phyloP scores from a whole-genome alignment of 1,284 basidiomycete species.

The Leccinum pachyderme region DNA sequence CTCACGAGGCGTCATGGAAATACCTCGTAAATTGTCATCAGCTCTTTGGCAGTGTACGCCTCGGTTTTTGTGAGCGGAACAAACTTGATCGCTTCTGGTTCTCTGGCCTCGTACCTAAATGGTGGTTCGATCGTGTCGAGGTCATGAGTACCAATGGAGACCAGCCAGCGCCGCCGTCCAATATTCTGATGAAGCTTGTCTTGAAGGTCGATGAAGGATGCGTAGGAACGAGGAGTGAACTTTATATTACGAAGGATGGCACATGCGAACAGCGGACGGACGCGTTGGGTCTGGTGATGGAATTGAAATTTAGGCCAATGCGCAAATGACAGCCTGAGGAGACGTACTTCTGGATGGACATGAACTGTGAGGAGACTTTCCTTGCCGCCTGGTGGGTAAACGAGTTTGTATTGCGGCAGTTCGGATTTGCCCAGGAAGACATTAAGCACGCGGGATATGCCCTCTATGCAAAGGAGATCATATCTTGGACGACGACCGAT shows the following conservation, averaged over 20 bases:
- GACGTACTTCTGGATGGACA: slow-evolving; percentile 67
- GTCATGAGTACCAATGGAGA: slow-evolving; percentile 98
- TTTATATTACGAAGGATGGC: slow-evolving; percentile 89
- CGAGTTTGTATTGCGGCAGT: slow-evolving; percentile 72
- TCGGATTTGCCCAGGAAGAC: slow-evolving; percentile 79
- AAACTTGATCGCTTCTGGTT: slow-evolving; percentile 87
- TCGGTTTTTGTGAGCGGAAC: slow-evolving; percentile 67
- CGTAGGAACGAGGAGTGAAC: slow-evolving; percentile 89
- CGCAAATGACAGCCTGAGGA: background rate
- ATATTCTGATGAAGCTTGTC: slow-evolving; percentile 99
- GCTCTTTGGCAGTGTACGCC: slow-evolving; percentile 64
- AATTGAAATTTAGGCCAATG: background rate
- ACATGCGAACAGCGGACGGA: slow-evolving; percentile 90
- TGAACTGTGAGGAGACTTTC: slow-evolving; percentile 64
- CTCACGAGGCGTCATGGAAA: slow-evolving; percentile 16
- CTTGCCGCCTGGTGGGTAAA: slow-evolving; percentile 66
- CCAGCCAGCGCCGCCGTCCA: slow-evolving; percentile 86
- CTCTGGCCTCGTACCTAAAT: slow-evolving; percentile 89
- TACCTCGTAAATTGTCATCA: slow-evolving; percentile 91
- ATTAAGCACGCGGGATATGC: slow-evolving; percentile 85
- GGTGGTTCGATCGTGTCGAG: slow-evolving; percentile 86
- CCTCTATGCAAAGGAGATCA: slow-evolving; percentile 96
- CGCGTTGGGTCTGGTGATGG: slow-evolving; percentile 61
- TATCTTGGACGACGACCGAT: slow-evolving; percentile 60
- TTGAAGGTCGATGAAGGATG: slow-evolving; percentile 97